A percentile compares a stretch with the other conserved stretches of the same genome.
These are phyloP conservation scores for Acephala macrosclerotiorum DNA, from an alignment of 2,329 filamentous ascomycete species.

Conservation along the genomic window DNA sequence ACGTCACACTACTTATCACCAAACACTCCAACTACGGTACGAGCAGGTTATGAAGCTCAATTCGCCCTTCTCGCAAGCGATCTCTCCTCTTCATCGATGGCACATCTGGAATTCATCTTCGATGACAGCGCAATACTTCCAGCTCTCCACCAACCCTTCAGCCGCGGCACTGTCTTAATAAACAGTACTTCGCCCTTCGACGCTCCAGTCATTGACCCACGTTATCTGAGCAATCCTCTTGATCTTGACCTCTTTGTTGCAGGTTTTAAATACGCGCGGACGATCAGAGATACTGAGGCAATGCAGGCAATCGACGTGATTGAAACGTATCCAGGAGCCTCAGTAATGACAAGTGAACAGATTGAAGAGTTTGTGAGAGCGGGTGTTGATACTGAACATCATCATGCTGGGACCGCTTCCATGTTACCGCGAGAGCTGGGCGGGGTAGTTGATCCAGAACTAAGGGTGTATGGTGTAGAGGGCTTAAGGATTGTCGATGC, in stretches of 20 bases:
- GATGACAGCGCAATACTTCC: constrained; percentile 20
- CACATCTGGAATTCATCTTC: constrained; percentile 24
- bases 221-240: constrained; percentile 45
- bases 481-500: neutral
- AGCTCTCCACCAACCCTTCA: constrained; percentile 25
- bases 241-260: constrained; percentile 41
- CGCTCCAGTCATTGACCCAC: constrained; percentile 45
- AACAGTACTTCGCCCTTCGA: constrained; percentile 35
- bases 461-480: neutral
- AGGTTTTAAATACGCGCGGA: constrained; percentile 30
- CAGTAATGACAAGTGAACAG: constrained; percentile 33
- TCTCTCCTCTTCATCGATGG: constrained; percentile 1
- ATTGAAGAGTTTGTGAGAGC: constrained; percentile 40
- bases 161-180: constrained; percentile 23
- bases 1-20: constrained; percentile 17
- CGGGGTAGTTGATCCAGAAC: neutral
- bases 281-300: constrained; percentile 26
- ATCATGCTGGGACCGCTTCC: neutral
- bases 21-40: constrained; percentile 12
- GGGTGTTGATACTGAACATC: constrained; percentile 33
- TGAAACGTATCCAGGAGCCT: constrained; percentile 43
- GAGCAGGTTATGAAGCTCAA: constrained; percentile 25
- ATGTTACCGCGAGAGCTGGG: neutral
- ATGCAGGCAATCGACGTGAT: constrained; percentile 42
- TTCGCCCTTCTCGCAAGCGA: constrained; percentile 8